These are phyloP conservation scores for Amyloporia xantha DNA, from an alignment of 768 basidiomycete species.

Conservation along the genomic window DNA sequence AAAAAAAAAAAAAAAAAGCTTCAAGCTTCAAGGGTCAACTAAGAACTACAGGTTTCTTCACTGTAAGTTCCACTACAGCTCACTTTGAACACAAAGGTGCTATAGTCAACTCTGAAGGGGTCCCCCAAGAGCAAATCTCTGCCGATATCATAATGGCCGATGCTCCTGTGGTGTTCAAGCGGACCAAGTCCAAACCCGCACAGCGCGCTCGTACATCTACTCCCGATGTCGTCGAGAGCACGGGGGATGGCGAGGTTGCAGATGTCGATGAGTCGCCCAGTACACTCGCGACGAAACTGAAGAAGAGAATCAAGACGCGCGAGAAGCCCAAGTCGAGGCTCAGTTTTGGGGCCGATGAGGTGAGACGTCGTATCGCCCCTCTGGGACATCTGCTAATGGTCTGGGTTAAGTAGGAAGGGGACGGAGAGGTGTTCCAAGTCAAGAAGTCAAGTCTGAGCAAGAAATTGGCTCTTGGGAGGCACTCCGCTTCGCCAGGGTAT, in stretches of 20 bases:
- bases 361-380: constrained; percentile 23
- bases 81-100: no score
- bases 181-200: constrained; percentile 33
- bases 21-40: no score
- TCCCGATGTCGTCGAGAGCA: constrained; percentile 24
- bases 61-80: no score
- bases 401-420: constrained; percentile 38
- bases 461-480: constrained; percentile 51
- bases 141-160: constrained; percentile 1
- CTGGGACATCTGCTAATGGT: constrained; percentile 23
- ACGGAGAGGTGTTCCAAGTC: constrained; percentile 63
- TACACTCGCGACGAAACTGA: constrained; percentile 57
- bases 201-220: constrained; percentile 28
- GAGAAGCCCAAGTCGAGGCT: constrained; percentile 59
- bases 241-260: constrained; percentile 11
- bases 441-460: constrained; percentile 76
- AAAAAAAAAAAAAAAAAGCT: no score
- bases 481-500: constrained; percentile 30
- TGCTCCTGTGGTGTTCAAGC: constrained; percentile 33
- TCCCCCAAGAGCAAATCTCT: no score
- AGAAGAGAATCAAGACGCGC: constrained; percentile 59
- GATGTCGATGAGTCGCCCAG: constrained; percentile 48
- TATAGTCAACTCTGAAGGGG: no score
- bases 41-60: no score
- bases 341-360: constrained; percentile 76